These are phyloP conservation scores for Mycosarcoma mackinlayi DNA, from an alignment of 1,284 basidiomycete species.

Conservation along the genomic window DNA sequence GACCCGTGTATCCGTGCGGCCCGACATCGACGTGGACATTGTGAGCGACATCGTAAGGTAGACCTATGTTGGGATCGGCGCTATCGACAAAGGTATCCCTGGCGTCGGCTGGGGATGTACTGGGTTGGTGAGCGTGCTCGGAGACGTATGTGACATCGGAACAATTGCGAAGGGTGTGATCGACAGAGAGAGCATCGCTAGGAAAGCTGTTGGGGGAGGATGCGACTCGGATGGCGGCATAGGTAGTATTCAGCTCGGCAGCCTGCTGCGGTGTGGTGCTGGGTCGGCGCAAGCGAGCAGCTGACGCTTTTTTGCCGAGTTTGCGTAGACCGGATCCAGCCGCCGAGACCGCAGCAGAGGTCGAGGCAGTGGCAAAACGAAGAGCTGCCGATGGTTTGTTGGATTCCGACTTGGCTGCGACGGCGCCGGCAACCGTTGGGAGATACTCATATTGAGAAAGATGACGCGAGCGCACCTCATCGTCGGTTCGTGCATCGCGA, in stretches of 20 bases:
- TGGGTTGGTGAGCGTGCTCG: constrained; percentile 5
- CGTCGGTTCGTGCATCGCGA: constrained; percentile 15
- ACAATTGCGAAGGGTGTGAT: not conserved
- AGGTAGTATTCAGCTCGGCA: constrained; percentile 27
- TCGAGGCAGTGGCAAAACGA: constrained; percentile 39
- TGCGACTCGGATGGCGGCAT: constrained; percentile 17
- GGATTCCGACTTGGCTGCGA: constrained; percentile 2
- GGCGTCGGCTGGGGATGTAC: not conserved
- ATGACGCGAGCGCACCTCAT: constrained; percentile 40
- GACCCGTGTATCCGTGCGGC: constrained; percentile 55
- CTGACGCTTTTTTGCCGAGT: constrained; percentile 51
- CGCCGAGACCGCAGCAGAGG: constrained; percentile 46
- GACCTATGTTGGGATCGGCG: constrained; percentile 52
- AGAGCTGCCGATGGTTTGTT: constrained; percentile 25
- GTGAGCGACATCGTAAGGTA: constrained; percentile 56
- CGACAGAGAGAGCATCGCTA: not conserved
- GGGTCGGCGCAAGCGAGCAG: constrained; percentile 37
- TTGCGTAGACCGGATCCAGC: constrained; percentile 51
- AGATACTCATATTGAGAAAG: constrained; percentile 19
- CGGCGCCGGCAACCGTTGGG: not conserved
- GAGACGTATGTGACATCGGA: not conserved
- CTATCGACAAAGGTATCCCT: constrained; percentile 21
- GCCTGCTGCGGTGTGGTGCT: constrained; percentile 19
- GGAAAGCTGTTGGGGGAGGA: not conserved
- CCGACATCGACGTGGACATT: constrained; percentile 61